phyloP scores from a whole-genome alignment of 202 grass and related monocot genomes.

The Zoysia matrella region DNA sequence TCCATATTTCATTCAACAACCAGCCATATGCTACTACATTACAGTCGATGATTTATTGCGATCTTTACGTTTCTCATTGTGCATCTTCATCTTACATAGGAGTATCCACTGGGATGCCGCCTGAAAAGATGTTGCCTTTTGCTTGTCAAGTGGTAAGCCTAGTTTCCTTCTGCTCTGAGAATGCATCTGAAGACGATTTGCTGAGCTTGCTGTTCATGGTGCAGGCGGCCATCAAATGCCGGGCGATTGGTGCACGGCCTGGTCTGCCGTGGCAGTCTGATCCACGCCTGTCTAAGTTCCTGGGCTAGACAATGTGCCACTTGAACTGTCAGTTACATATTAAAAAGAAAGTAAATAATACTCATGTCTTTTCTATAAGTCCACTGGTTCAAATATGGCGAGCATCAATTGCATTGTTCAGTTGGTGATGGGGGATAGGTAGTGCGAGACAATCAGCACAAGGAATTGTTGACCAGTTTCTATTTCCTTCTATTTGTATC shows the following conservation, averaged over 20 bases:
- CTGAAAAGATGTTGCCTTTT: constrained; percentile 58
- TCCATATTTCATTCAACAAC: background rate
- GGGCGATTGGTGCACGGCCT: constrained; percentile 31
- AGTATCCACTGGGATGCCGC: constrained; percentile 43
- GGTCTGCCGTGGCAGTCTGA: constrained; percentile 47
- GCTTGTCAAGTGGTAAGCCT: constrained; percentile 59
- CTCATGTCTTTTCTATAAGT: background rate
- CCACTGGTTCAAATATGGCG: background rate
- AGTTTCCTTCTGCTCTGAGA: background rate
- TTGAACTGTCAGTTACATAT: background rate
- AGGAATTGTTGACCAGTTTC: background rate
- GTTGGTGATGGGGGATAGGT: constrained; percentile 6
- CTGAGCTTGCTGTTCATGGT: background rate
- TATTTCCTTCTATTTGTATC: no score
- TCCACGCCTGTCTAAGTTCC: constrained; percentile 38
- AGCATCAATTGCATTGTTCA: background rate
- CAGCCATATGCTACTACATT: background rate
- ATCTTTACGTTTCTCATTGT: background rate
- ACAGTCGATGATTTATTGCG: background rate
- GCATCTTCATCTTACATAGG: constrained; percentile 37
- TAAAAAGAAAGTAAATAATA: background rate
- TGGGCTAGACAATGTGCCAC: constrained; percentile 17
- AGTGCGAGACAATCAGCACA: background rate
- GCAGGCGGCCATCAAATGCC: constrained; percentile 42
- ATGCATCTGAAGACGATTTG: background rate